Conservation (phyloP, 768 basidiomycete genomes). For the Rhodotorula toruloides region DNA sequence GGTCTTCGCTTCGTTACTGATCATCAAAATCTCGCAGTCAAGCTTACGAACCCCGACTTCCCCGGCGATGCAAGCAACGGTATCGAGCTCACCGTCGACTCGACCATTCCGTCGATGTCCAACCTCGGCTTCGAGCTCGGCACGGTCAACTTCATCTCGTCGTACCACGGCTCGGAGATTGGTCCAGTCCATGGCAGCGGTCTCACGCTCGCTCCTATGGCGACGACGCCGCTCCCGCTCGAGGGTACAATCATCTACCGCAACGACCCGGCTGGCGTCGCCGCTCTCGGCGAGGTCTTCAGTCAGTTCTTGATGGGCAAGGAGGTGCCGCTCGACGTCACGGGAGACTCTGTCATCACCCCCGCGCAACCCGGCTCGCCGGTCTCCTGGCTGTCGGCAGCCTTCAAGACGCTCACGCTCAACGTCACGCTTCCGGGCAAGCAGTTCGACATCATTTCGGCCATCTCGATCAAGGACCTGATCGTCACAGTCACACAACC, state of each 20-base stretch:
- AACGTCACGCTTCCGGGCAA: conserved; percentile 61
- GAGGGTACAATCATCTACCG: conserved; percentile 39
- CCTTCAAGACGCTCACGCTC: conserved; percentile 61
- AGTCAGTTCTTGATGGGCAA: conserved; percentile 61
- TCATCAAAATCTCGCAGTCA: conserved; percentile 30
- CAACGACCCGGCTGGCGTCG: conserved; percentile 43
- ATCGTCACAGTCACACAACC: conserved; percentile 54
- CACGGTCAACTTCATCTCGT: conserved; percentile 60
- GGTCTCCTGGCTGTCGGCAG: conserved; percentile 62
- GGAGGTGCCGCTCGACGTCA: conserved; percentile 45
- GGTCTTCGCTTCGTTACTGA: conserved; percentile 51
- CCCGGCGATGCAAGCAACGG: conserved; percentile 45
- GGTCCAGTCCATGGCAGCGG: conserved; percentile 57
- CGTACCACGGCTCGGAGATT: conserved; percentile 52
- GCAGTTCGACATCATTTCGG: conserved; percentile 49
- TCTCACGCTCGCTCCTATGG: conserved; percentile 55
- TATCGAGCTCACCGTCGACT: conserved; percentile 37
- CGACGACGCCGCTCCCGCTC: conserved; percentile 55
- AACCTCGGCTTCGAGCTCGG: conserved; percentile 66
- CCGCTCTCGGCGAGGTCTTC: conserved; percentile 60
- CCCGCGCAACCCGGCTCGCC: conserved; percentile 47
- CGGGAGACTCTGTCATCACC: conserved; percentile 60
- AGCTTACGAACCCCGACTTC: conserved; percentile 63
- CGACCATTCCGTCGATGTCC: conserved; percentile 41
- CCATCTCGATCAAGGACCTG: conserved; percentile 58